Conservation (phyloP, 2,329 filamentous ascomycete species). For the Monilinia aucupariae region DNA sequence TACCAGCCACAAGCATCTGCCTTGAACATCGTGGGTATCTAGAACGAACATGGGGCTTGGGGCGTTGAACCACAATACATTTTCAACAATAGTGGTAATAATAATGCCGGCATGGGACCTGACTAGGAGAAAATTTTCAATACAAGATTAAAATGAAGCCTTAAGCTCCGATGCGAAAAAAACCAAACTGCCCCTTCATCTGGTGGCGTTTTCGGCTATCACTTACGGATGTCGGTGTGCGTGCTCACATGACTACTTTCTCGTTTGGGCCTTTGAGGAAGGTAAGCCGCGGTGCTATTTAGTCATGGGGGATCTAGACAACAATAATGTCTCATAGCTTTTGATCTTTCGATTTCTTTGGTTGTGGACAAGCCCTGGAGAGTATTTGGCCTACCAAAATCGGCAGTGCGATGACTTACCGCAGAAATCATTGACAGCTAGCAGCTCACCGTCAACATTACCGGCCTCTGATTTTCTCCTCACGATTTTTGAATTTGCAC, state of each 20-base stretch:
- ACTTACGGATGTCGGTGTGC: background rate
- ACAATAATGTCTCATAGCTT: no score
- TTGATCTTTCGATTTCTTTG: background rate
- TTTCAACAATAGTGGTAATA: background rate
- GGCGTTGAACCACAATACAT: background rate
- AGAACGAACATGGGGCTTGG: background rate
- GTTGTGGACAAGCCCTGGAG: background rate
- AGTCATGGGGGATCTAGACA: background rate
- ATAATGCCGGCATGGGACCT: background rate
- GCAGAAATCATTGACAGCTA: background rate
- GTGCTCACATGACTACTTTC: background rate
- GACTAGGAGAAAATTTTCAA: background rate
- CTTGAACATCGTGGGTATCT: background rate
- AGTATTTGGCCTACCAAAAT: background rate
- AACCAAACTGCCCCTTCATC: slow-evolving; percentile 6
- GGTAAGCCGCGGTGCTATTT: background rate
- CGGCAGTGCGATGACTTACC: background rate
- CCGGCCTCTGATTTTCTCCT: background rate
- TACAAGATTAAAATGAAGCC: background rate
- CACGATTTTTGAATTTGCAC: background rate
- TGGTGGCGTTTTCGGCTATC: slow-evolving; percentile 6
- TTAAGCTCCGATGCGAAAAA: background rate
- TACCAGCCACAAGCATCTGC: background rate
- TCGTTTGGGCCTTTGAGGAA: background rate
- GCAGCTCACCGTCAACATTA: background rate